phyloP scores from a whole-genome alignment of 228 moss, liverwort and hornwort species.

The Sphagnum magellanicum region DNA sequence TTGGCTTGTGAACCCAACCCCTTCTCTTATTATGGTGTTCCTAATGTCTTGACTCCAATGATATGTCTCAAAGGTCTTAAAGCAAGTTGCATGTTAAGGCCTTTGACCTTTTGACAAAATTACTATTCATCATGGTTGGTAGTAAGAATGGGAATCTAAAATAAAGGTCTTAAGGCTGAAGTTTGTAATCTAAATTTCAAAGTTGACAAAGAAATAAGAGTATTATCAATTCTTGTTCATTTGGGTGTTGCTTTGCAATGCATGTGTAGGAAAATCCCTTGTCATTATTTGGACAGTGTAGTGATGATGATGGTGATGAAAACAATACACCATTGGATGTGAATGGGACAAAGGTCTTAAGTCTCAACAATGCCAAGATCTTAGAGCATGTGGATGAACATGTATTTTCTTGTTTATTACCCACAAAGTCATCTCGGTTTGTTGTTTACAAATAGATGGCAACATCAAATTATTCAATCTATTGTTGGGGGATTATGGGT shows the following conservation, averaged over 20 bases:
- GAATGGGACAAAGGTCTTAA: slow-evolving; percentile 24
- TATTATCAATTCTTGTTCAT: slow-evolving; percentile 1
- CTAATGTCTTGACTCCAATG: not conserved
- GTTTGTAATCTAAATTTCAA: slow-evolving; percentile 27
- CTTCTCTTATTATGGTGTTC: slow-evolving; percentile 34
- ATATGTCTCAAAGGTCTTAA: not conserved
- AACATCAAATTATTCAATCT: not conserved
- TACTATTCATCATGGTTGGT: not conserved
- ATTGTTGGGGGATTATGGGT: not conserved
- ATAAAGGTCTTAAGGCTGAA: slow-evolving; percentile 15
- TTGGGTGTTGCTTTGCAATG: slow-evolving; percentile 33
- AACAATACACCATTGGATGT: slow-evolving; percentile 15
- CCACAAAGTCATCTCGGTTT: not conserved
- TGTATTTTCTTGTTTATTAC: slow-evolving; percentile 7
- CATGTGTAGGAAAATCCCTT: slow-evolving; percentile 56
- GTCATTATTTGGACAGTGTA: slow-evolving; percentile 53
- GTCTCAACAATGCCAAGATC: slow-evolving; percentile 16
- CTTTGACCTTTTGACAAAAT: slow-evolving; percentile 29
- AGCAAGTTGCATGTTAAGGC: slow-evolving; percentile 24
- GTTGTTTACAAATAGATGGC: not conserved
- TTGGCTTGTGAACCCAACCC: slow-evolving; percentile 69
- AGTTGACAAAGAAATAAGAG: slow-evolving; percentile 14
- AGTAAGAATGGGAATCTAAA: slow-evolving; percentile 27
- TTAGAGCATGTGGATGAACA: slow-evolving; percentile 44
- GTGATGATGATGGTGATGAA: slow-evolving; percentile 57